Conservation (phyloP, 306 rosid species). For the Medicago ruthenica region DNA sequence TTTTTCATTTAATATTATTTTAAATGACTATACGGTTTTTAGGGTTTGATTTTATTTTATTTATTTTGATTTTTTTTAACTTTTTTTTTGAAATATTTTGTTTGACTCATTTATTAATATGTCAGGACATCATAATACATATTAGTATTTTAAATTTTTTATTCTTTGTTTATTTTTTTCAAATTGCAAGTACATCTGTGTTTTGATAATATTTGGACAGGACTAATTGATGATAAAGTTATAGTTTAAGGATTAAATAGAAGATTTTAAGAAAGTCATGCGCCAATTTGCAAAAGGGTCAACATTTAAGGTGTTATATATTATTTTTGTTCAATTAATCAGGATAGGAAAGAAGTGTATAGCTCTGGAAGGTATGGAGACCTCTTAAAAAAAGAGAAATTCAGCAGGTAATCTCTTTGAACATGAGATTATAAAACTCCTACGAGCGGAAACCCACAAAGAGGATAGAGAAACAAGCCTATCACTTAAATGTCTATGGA, state of each 20-base stretch:
- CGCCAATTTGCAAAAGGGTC: background rate
- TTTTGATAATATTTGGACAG: background rate
- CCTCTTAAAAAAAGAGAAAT: background rate
- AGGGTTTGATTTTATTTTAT: background rate
- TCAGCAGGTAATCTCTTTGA: conserved; percentile 10
- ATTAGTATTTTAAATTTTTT: background rate
- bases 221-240: background rate
- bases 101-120: background rate
- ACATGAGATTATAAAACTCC: conserved; percentile 12
- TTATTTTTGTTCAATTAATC: background rate
- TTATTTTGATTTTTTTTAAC: background rate
- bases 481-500: background rate
- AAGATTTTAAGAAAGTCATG: background rate
- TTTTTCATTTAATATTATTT: background rate
- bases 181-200: background rate
- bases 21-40: background rate
- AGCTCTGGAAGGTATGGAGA: background rate
- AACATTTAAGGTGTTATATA: background rate
- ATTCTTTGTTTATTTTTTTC: background rate
- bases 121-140: background rate
- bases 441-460: background rate
- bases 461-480: conserved; percentile 26
- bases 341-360: background rate
- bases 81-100: background rate
- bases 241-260: background rate